phyloP scores from a whole-genome alignment of 83 land plant genomes.

The Picea abies region DNA sequence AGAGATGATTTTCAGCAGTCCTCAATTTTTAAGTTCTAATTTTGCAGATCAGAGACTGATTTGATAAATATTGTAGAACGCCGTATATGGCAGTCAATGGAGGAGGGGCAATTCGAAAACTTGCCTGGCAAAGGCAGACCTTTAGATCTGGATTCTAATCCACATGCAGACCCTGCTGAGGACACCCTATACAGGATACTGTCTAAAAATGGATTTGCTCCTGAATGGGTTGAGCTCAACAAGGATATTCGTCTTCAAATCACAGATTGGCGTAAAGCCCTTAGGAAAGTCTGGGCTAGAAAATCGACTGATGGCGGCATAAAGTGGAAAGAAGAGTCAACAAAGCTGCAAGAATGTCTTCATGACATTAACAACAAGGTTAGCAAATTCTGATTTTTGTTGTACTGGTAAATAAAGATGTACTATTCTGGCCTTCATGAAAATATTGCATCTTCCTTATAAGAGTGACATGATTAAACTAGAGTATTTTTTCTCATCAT shows the following conservation, averaged over 20 bases:
- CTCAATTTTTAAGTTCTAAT: constrained; percentile 8
- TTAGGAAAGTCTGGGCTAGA: constrained; percentile 53
- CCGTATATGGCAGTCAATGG: constrained; percentile 76
- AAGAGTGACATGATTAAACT: neutral
- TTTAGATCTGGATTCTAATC: constrained; percentile 53
- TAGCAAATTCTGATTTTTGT: neutral
- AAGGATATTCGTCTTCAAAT: constrained; percentile 66
- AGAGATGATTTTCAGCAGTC: neutral
- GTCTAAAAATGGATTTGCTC: constrained; percentile 80
- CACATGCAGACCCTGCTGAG: constrained; percentile 89
- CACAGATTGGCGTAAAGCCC: constrained; percentile 57
- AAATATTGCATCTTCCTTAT: neutral
- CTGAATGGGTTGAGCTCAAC: constrained; percentile 93
- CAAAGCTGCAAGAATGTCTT: constrained; percentile 51
- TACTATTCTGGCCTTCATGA: neutral
- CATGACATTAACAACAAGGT: constrained; percentile 72
- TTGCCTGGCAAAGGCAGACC: constrained; percentile 89
- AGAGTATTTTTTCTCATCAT: neutral
- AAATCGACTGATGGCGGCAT: constrained; percentile 23
- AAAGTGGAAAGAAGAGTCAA: constrained; percentile 46
- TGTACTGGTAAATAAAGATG: neutral
- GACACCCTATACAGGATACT: constrained; percentile 76
- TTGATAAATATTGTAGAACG: constrained; percentile 74
- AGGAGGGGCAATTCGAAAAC: constrained; percentile 88
- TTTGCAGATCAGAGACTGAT: constrained; percentile 78